Conservation (phyloP, 805 yeast species). For the Zygoascus flipseniorum region DNA sequence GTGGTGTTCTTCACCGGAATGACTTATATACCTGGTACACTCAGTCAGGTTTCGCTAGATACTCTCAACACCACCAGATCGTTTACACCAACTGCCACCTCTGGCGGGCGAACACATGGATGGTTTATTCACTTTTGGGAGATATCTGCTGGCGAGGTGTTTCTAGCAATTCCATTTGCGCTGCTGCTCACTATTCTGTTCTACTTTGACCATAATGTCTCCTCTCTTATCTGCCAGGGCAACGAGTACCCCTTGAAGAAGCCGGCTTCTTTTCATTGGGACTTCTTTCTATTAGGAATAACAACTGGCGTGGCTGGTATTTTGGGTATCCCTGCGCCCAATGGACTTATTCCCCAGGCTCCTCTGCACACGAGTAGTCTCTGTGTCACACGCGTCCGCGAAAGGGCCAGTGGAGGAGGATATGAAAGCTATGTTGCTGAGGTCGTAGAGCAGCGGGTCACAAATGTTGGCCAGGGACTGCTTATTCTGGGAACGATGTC, state of each 20-base stretch:
- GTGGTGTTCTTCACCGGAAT: slow-evolving; percentile 91
- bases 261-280: slow-evolving; percentile 91
- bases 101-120: slow-evolving; percentile 37
- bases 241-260: slow-evolving; percentile 71
- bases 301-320: slow-evolving; percentile 84
- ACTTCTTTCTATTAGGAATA: slow-evolving; percentile 72
- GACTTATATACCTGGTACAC: slow-evolving; percentile 78
- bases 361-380: slow-evolving; percentile 83
- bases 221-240: slow-evolving; percentile 87
- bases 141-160: slow-evolving; percentile 63
- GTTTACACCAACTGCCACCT: slow-evolving; percentile 57
- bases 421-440: slow-evolving; percentile 29
- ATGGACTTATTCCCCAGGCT: slow-evolving; percentile 95
- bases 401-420: slow-evolving; percentile 4
- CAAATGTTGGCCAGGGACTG: slow-evolving; percentile 79
- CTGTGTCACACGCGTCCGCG: slow-evolving; percentile 41
- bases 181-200: slow-evolving; percentile 73
- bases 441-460: slow-evolving; percentile 84
- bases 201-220: slow-evolving; percentile 92
- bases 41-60: slow-evolving; percentile 48
- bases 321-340: slow-evolving; percentile 90
- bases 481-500: slow-evolving; percentile 82
- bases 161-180: slow-evolving; percentile 90
- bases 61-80: slow-evolving; percentile 62
- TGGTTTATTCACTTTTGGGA: slow-evolving; percentile 81